phyloP scores from a whole-genome alignment of 345 rosid genomes.

The Psidium guajava region DNA sequence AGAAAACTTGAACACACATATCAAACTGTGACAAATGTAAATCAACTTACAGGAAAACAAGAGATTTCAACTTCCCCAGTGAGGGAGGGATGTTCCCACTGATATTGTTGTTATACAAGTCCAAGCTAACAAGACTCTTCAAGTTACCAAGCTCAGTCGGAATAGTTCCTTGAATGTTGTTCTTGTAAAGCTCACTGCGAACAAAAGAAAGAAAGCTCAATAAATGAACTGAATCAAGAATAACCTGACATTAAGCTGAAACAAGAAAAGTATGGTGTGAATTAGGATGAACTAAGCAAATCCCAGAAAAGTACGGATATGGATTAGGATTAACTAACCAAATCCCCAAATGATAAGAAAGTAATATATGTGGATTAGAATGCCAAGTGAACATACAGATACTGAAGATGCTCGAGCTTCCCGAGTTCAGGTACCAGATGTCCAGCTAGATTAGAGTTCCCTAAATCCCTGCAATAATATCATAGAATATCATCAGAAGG shows the following conservation, averaged over 20 bases:
- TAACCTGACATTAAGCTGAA: not conserved
- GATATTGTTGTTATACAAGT: conserved; percentile 85
- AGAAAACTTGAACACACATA: not conserved
- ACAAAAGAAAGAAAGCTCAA: not conserved
- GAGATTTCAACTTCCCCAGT: conserved; percentile 73
- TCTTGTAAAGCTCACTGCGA: conserved; percentile 86
- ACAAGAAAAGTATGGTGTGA: not conserved
- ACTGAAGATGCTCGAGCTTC: conserved; percentile 81
- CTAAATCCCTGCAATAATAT: conserved; percentile 66
- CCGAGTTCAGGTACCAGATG: conserved; percentile 83
- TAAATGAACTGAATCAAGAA: not conserved
- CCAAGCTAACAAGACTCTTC: conserved; percentile 92
- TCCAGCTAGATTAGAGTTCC: conserved; percentile 84
- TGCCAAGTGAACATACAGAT: conserved; percentile 47
- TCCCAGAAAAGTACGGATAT: not conserved
- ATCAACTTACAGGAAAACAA: conserved; percentile 76
- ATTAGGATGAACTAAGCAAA: not conserved
- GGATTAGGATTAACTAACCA: not conserved
- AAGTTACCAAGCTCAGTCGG: conserved; percentile 77
- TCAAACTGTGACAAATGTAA: not conserved
- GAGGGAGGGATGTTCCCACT: conserved; percentile 71
- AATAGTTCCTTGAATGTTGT: conserved; percentile 72
- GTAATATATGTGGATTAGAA: not conserved
- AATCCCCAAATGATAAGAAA: not conserved
- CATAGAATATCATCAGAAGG: not conserved